Evolutionary conservation across 2,329 filamentous ascomycete genomes (phyloP).

Genomic region (Colletotrichum theobromicola): DNA sequence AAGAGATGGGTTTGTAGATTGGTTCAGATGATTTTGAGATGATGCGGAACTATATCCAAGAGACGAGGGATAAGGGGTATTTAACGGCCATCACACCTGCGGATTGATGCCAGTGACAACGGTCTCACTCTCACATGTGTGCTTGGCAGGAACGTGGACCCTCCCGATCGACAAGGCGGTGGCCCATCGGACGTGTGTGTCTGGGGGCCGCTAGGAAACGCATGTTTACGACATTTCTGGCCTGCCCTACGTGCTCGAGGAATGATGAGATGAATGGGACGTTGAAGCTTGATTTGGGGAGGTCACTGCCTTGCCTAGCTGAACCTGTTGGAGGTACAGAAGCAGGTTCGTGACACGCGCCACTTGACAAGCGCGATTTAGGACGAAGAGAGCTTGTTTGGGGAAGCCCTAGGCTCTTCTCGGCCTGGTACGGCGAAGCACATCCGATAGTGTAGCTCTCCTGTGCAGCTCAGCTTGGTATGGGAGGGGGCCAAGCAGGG

Average conservation of each 20-base stretch:
- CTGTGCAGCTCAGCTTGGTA: background rate
- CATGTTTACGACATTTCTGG: constrained; percentile 19
- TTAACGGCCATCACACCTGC: background rate
- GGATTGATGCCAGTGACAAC: background rate
- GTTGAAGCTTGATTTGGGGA: background rate
- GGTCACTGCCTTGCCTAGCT: background rate
- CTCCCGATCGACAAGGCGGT: constrained; percentile 19
- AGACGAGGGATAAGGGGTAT: background rate
- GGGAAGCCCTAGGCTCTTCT: background rate
- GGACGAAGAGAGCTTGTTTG: background rate
- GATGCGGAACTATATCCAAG: background rate
- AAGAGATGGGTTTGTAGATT: background rate
- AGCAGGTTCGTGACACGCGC: background rate
- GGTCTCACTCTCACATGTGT: constrained; percentile 15
- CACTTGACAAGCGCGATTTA: background rate
- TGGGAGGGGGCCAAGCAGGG: background rate
- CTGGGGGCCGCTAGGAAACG: constrained; percentile 5
- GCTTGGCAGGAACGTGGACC: background rate
- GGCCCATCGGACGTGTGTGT: constrained; percentile 6
- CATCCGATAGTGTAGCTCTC: background rate
- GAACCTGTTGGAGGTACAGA: background rate
- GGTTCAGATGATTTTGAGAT: background rate
- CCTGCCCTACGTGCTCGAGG: background rate
- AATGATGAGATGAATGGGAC: background rate
- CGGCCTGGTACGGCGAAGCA: background rate